Conservation (phyloP, 805 yeast genomes). For the Teunomyces tritomae region DNA sequence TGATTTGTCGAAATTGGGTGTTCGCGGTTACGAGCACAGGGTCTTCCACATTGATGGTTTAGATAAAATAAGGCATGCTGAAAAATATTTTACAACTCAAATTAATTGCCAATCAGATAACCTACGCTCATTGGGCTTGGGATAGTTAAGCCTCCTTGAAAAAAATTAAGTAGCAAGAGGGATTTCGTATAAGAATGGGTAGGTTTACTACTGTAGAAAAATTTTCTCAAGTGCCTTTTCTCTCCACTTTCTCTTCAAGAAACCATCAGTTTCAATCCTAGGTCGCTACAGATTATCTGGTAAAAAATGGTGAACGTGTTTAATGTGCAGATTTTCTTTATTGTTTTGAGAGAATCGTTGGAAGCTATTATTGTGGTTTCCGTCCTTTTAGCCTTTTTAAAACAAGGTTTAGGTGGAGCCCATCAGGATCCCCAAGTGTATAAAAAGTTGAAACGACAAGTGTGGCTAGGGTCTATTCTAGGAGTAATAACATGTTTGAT, state of each 20-base stretch:
- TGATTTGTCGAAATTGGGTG: background rate
- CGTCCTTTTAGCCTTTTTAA: slow-evolving; percentile 26
- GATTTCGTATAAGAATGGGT: background rate
- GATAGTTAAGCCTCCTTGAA: background rate
- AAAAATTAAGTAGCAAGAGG: background rate
- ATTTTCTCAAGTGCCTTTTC: background rate
- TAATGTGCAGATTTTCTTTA: slow-evolving; percentile 25
- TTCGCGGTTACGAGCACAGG: background rate
- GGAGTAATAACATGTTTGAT: slow-evolving; percentile 21
- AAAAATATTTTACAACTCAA: background rate
- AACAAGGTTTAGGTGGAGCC: slow-evolving; percentile 25
- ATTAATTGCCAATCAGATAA: background rate
- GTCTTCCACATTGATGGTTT: background rate
- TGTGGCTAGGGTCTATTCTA: slow-evolving; percentile 20
- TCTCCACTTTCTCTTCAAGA: background rate
- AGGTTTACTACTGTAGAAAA: background rate
- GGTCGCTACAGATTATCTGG: background rate
- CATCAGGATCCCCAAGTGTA: slow-evolving; percentile 19
- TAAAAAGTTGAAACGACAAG: slow-evolving; percentile 18
- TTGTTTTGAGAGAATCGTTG: slow-evolving; percentile 24
- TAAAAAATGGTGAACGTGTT: slow-evolving; percentile 23
- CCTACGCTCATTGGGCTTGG: background rate
- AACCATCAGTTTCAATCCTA: too few relatives aligned
- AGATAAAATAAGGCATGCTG: background rate
- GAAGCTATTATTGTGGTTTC: slow-evolving; percentile 27